Evolutionary conservation across 305 asterid genomes (phyloP).

Genomic region (Fraxinus xanthoxyloides): DNA sequence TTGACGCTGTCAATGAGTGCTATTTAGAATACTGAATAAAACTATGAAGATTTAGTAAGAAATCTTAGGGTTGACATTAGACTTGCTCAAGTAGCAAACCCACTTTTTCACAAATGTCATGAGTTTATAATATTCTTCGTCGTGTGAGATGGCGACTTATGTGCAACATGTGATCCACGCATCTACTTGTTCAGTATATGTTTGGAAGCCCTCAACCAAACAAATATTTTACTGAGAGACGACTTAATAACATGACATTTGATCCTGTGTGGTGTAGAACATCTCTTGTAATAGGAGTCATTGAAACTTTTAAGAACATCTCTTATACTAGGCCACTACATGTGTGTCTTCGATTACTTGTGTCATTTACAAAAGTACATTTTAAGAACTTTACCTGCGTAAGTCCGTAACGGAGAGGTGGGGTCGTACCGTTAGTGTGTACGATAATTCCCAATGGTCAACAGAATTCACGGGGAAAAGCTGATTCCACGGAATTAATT

Average conservation of each 20-base stretch:
- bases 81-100: background rate
- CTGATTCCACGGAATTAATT: conserved; percentile 41
- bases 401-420: background rate
- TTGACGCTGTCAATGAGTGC: too few species aligned
- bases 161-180: background rate
- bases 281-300: background rate
- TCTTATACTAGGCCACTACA: background rate
- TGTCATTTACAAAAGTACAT: background rate
- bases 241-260: background rate
- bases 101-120: background rate
- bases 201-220: background rate
- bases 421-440: conserved; percentile 35
- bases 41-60: too few species aligned
- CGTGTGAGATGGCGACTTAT: background rate
- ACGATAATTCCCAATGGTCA: conserved; percentile 38
- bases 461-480: conserved; percentile 45
- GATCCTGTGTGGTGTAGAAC: background rate
- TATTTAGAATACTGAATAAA: too few species aligned
- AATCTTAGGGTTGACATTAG: background rate
- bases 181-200: background rate
- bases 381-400: too few species aligned
- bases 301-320: background rate
- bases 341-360: background rate
- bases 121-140: background rate
- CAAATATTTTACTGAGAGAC: background rate